phyloP scores from a whole-genome alignment of 768 basidiomycete species.

The Hygrophoropsis aurantiaca region DNA sequence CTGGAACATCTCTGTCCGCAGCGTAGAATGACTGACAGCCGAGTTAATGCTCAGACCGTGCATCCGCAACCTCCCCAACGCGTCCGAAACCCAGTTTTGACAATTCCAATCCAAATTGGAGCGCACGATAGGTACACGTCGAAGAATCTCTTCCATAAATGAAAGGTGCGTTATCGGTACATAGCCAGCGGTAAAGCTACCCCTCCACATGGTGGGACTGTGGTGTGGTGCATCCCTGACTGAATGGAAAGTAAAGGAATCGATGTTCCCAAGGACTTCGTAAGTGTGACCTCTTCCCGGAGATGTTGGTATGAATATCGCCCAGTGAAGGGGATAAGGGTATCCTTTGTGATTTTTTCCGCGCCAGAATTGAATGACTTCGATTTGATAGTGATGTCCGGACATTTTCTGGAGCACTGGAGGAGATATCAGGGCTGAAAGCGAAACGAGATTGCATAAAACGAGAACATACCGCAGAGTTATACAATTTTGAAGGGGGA shows the following conservation, averaged over 20 bases:
- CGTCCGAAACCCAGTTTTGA: slow-evolving; percentile 30
- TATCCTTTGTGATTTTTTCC: slow-evolving; percentile 8
- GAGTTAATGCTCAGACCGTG: slow-evolving; percentile 13
- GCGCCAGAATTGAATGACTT: slow-evolving; percentile 30
- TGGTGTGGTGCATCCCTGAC: slow-evolving; percentile 2
- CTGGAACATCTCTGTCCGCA: slow-evolving; percentile 23
- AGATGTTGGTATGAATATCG: slow-evolving; percentile 26
- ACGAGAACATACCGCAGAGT: too few species aligned
- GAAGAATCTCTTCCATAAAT: slow-evolving; percentile 14
- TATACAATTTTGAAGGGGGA: too few species aligned
- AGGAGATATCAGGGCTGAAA: too few species aligned
- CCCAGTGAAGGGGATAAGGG: slow-evolving; percentile 25
- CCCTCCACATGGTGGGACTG: slow-evolving; percentile 20
- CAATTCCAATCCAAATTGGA: slow-evolving; percentile 21
- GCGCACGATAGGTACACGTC: slow-evolving; percentile 14
- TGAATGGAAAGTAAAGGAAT: slow-evolving; percentile 22
- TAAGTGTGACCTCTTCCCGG: slow-evolving; percentile 23
- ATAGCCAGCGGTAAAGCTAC: slow-evolving; percentile 22
- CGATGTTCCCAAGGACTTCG: slow-evolving; percentile 22
- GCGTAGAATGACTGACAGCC: slow-evolving; percentile 9
- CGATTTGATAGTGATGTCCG: slow-evolving; percentile 16
- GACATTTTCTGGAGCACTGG: too few species aligned
- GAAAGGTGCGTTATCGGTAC: slow-evolving; percentile 9
- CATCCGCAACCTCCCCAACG: slow-evolving; percentile 4
- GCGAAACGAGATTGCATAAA: too few species aligned